phyloP scores from a whole-genome alignment of 192 early-diverging fungal species.

The Lobulomyces angularis region DNA sequence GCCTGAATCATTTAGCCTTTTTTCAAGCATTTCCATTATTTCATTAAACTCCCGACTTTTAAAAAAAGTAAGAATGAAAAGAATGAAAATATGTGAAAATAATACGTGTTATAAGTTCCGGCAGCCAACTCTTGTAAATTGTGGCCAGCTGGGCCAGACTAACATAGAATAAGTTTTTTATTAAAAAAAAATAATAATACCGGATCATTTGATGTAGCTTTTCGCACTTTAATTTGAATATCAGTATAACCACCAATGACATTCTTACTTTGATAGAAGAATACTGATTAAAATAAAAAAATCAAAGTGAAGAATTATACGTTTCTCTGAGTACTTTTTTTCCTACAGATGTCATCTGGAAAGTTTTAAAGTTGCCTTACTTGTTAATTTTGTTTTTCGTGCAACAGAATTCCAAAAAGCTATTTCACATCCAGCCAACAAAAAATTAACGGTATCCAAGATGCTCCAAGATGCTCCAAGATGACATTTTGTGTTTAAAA shows the following conservation, averaged over 20 bases:
- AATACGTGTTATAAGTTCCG: slow-evolving; percentile 75
- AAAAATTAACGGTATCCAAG: no score
- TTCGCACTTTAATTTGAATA: slow-evolving; percentile 76
- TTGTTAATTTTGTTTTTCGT: no score
- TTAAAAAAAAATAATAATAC: slow-evolving; percentile 11
- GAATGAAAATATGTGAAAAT: slow-evolving; percentile 2
- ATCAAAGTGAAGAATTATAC: no score
- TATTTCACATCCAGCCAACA: no score
- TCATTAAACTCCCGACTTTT: slow-evolving; percentile 76
- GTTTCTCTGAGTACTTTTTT: no score
- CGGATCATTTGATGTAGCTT: slow-evolving; percentile 41
- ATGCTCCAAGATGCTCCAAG: no score
- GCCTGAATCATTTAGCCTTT: slow-evolving; percentile 91
- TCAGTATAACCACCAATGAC: slow-evolving; percentile 83
- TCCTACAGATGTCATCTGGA: no score
- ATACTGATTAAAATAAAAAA: no score
- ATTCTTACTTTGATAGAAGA: no score
- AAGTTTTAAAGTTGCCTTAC: no score
- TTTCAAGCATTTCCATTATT: slow-evolving; percentile 97
- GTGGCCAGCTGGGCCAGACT: slow-evolving; percentile 57
- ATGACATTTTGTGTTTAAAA: no score
- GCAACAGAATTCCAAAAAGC: no score
- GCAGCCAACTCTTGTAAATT: slow-evolving; percentile 79
- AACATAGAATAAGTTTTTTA: neutral
- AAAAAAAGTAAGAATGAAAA: slow-evolving; percentile 1